A percentile compares a stretch with the other conserved stretches of the same genome.
These are phyloP conservation scores for Aureobasidium sp. DNA, from an alignment of 2,329 filamentous ascomycete species.

Conservation along the genomic window DNA sequence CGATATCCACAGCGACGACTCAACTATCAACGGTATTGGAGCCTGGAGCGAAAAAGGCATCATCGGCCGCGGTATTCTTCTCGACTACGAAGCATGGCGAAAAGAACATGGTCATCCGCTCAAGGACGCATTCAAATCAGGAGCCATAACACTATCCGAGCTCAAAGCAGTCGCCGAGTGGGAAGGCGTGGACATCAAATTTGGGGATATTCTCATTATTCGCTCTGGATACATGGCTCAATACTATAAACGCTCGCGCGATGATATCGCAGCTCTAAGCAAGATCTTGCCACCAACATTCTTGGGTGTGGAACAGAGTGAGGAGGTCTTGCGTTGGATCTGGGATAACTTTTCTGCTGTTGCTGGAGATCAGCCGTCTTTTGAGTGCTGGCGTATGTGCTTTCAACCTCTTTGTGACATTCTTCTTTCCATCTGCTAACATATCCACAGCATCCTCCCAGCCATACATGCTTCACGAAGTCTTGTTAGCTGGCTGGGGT, in stretches of 20 bases:
- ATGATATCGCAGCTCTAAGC: slow-evolving; percentile 30
- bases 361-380: slow-evolving; percentile 30
- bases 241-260: slow-evolving; percentile 29
- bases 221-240: slow-evolving; percentile 38
- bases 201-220: slow-evolving; percentile 46
- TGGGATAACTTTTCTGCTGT: slow-evolving; percentile 32
- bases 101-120: slow-evolving; percentile 29
- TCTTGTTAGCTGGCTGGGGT: slow-evolving; percentile 41
- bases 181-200: slow-evolving; percentile 45
- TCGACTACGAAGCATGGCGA: slow-evolving; percentile 45
- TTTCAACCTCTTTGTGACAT: neutral
- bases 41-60: slow-evolving; percentile 46
- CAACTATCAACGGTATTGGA: slow-evolving; percentile 35
- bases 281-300: slow-evolving; percentile 34
- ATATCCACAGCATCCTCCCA: slow-evolving; percentile 22
- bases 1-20: slow-evolving; percentile 30
- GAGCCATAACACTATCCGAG: slow-evolving; percentile 28
- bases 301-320: slow-evolving; percentile 40
- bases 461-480: slow-evolving; percentile 34
- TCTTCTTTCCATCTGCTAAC: neutral
- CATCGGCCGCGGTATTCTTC: slow-evolving; percentile 45
- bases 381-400: slow-evolving; percentile 27
- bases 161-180: slow-evolving; percentile 35
- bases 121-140: slow-evolving; percentile 28
- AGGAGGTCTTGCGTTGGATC: slow-evolving; percentile 34